These are phyloP conservation scores for Pulveroboletus sp. DNA, from an alignment of 1,284 basidiomycete genomes.

Conservation along the genomic window DNA sequence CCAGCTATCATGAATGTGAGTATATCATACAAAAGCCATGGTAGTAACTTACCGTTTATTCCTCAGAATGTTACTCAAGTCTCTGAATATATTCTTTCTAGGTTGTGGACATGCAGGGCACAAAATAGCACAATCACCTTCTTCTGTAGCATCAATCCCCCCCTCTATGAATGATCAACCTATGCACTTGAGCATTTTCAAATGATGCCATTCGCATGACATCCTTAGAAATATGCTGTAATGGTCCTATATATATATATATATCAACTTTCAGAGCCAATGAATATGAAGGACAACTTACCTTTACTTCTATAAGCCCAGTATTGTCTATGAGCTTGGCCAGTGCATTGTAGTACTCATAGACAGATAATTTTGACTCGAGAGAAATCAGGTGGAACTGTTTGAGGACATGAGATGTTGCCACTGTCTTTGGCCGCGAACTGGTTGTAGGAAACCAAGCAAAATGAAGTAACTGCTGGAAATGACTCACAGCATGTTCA, in stretches of 20 bases:
- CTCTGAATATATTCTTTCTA: conserved; percentile 27
- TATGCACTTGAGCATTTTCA: conserved; percentile 32
- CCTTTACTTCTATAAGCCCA: not conserved
- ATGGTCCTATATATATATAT: conserved; percentile 18
- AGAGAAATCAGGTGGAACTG: conserved; percentile 29
- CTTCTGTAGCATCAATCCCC: conserved; percentile 12
- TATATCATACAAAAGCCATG: too few species aligned
- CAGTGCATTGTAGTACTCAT: conserved; percentile 29
- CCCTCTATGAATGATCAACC: conserved; percentile 21
- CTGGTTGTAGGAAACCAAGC: conserved; percentile 26
- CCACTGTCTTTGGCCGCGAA: conserved; percentile 23
- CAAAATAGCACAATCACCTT: conserved; percentile 24
- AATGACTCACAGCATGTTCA: not conserved
- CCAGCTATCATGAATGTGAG: not conserved
- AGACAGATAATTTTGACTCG: conserved; percentile 27
- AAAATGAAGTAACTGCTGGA: conserved; percentile 24
- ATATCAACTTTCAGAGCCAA: not conserved
- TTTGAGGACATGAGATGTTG: conserved; percentile 27
- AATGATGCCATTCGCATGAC: conserved; percentile 28
- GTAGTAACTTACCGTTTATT: too few species aligned
- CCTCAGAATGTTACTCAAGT: too few species aligned
- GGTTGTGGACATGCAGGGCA: conserved; percentile 39
- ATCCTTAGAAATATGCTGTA: conserved; percentile 29
- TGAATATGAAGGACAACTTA: not conserved
- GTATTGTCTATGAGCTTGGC: conserved; percentile 25